These are phyloP conservation scores for Wallacemonas collosoma DNA, from an alignment of 208 protist species.

Conservation along the genomic window DNA sequence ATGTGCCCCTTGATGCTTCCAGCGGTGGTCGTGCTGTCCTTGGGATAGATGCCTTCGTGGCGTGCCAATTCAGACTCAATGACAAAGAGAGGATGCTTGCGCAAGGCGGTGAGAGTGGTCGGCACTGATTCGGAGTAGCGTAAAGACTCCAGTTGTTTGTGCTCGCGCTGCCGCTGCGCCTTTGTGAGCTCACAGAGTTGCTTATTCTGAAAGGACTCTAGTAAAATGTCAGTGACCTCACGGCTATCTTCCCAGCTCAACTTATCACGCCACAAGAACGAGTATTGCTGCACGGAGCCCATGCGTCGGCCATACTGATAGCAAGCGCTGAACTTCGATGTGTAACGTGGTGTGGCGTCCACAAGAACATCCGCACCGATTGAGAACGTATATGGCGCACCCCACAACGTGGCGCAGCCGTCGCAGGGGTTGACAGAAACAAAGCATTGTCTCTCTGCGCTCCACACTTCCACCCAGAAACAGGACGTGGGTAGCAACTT, in stretches of 20 bases:
- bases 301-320: conserved; percentile 60
- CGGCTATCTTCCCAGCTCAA: conserved; percentile 79
- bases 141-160: conserved; percentile 73
- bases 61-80: conserved; percentile 76
- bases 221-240: conserved; percentile 74
- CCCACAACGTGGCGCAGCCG: conserved; percentile 76
- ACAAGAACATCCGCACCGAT: conserved; percentile 63
- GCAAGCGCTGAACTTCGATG: conserved; percentile 73
- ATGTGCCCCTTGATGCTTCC: conserved; percentile 83
- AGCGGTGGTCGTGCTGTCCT: conserved; percentile 72
- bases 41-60: conserved; percentile 84
- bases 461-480: conserved; percentile 92
- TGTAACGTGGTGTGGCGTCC: conserved; percentile 86
- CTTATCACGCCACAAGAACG: conserved; percentile 79
- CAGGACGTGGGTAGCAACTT: conserved; percentile 71
- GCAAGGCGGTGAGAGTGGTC: conserved; percentile 71
- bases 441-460: conserved; percentile 67
- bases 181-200: conserved; percentile 21
- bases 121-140: conserved; percentile 83
- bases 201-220: conserved; percentile 54
- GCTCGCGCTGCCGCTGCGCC: conserved; percentile 49
- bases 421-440: conserved; percentile 85
- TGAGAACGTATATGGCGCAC: conserved; percentile 83
- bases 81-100: conserved; percentile 86
- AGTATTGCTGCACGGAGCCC: conserved; percentile 54